Evolutionary conservation across 108 stramenopile genomes (phyloP), one percentile per base, ranked within the genome.

Genomic region (Nitzschia sp.): DNA sequence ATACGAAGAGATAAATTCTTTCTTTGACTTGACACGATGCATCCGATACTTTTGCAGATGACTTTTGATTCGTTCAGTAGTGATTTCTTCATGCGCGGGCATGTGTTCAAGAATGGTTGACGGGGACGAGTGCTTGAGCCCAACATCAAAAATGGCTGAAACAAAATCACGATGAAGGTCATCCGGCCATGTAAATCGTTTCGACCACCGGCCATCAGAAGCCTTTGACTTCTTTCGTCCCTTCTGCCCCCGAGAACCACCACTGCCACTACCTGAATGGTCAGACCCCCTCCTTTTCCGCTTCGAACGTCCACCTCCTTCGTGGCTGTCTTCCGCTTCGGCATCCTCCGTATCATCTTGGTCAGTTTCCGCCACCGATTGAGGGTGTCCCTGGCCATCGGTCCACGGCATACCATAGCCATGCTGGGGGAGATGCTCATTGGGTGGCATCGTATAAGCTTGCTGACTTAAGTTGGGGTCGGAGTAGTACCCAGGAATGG

Each of bases 31-130:
- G 44, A 75, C 64, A 3, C 91, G 80, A 68, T 98, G 93, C 32
- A 96, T 35, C 4, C 97, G 83, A 71, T 97, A 98, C 72, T 98
- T 98, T 72, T 98, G 97, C 32, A 98, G 66, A 69, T 98, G 97
- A 54, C 84, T 86, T 70, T 98, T 98, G 82, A 98, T 94, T 30
- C 96, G 83, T 76, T 98, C 97, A 28, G 86, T 91, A 15, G 91
- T 96, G 16, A 98, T 86, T 21, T 92, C 66, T 22, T 79, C 83
- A 55, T 86, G 72, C 19, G 77, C 78, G 8, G 80, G 81, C 97
- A 98, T 98, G 53, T 91, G 78, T 52, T 95, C 90, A 75, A 98
- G 69, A 26, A 98, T 88, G 8, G 93, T 78, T 46, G 95, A 92
- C 15, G 96, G 96, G 47, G 92, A 93, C 1, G 97, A 88, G 68